Evolutionary conservation across 2,329 filamentous ascomycete species (phyloP), one percentile per base, ranked within the genome.

Genomic region (Fusarium coffeatum): DNA sequence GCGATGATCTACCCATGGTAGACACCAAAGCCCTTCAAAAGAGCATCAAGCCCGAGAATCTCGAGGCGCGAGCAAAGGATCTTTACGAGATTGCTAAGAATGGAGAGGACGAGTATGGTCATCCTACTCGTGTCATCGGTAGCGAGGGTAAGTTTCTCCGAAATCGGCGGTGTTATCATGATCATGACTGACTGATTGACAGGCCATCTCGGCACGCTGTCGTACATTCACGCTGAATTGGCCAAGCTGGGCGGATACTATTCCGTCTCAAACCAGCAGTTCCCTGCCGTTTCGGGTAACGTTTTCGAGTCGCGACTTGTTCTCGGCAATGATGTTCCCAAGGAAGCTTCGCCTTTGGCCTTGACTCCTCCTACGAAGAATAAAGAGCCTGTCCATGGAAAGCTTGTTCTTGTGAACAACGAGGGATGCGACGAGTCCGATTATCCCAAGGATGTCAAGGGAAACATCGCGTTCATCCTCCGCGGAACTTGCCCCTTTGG

Each of bases 401-500:
- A 88, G 12, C 75, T 93, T 6, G 82, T 90, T n/a, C 82, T 88
- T 13, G 87, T 90, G 12, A 78, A 80, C 12, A 89, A 89, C 74
- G 78, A 88, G 8, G 92, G 92, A 48, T 94, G 92, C 77, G 76
- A 85, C 18, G 79, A 82, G 8, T 81, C 84, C 4, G 91, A 94
- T 78, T 94, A 88, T 76, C 87, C 91, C 3, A 74, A 83, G 3
- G 78, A 81, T 2, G 80, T 90, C 6, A 78, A 82, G 12, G 90
- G 89, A 51, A 88, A 88, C 61, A 90, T 96, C 63, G 92, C 90
- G 12, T 83, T 96, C 40, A 86, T 96, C 68, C 83, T 85, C 30
- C 89, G 93, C 58, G 93, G 93, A 55, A 83, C 80, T 3, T 96
- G 93, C 76, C 72, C 88, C 10, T 96, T 95, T 72, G 91, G 89